phyloP scores from a whole-genome alignment of 768 basidiomycete species.

The Boletus rubropictus region DNA sequence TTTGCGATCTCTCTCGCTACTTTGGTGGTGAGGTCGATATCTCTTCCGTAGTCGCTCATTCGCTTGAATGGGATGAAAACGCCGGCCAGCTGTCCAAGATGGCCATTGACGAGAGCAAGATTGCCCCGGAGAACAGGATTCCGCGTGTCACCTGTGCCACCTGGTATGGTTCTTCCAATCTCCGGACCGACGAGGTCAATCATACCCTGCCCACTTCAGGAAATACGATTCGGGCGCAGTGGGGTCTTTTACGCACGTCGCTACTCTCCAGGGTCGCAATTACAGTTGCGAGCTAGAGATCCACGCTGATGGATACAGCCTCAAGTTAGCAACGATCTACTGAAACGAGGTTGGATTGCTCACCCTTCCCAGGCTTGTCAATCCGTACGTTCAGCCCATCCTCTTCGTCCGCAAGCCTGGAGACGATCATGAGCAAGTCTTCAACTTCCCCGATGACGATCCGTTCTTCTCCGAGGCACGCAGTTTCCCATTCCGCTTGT shows the following conservation, averaged over 20 bases:
- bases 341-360: constrained; percentile 7
- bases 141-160: constrained; percentile 90
- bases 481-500: not conserved
- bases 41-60: constrained; percentile 71
- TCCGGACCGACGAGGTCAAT: constrained; percentile 13
- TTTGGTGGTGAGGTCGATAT: constrained; percentile 96
- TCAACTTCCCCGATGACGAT: constrained; percentile 76
- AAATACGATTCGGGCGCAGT: constrained; percentile 96
- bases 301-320: constrained; percentile 86
- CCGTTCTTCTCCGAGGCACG: constrained; percentile 87
- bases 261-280: constrained; percentile 85
- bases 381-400: constrained; percentile 90
- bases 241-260: constrained; percentile 85
- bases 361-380: constrained; percentile 57
- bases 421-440: constrained; percentile 65
- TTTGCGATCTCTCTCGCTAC: constrained; percentile 94
- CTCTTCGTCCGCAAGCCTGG: constrained; percentile 83
- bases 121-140: constrained; percentile 83
- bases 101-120: constrained; percentile 76
- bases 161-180: constrained; percentile 50
- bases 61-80: constrained; percentile 88
- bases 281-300: constrained; percentile 95
- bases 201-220: constrained; percentile 37
- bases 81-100: constrained; percentile 82
- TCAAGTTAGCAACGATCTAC: constrained; percentile 49